phyloP scores from a whole-genome alignment of 2,329 filamentous ascomycete species.

The Verruconis gallopava region DNA sequence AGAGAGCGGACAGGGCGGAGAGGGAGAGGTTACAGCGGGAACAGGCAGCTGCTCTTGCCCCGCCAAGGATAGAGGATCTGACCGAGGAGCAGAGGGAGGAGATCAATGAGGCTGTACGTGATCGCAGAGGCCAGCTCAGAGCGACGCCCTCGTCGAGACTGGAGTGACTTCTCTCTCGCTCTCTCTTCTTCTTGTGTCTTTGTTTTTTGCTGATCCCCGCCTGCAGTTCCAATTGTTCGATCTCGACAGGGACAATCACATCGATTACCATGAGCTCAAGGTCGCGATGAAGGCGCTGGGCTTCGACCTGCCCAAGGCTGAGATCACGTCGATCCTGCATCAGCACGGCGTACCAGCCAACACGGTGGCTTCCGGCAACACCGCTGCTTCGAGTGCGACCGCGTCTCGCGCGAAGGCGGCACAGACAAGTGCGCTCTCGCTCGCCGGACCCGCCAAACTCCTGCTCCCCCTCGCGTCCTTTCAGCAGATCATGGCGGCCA shows the following conservation, averaged over 20 bases:
- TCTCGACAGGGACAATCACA: slow-evolving; percentile 82
- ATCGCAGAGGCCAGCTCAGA: no score
- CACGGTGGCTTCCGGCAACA: slow-evolving; percentile 1
- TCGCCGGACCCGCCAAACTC: slow-evolving; percentile 44
- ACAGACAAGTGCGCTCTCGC: slow-evolving; percentile 17
- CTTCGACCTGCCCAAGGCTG: slow-evolving; percentile 77
- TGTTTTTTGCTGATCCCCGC: no score
- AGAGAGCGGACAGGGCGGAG: slow-evolving; percentile 23
- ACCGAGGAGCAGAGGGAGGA: slow-evolving; percentile 86
- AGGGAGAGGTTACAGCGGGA: slow-evolving; percentile 29
- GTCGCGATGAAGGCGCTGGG: slow-evolving; percentile 92
- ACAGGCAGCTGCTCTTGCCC: slow-evolving; percentile 30
- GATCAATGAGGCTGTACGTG: slow-evolving; percentile 78
- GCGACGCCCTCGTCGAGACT: no score
- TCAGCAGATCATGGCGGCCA: slow-evolving; percentile 51
- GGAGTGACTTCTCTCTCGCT: no score
- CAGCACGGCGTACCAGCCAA: slow-evolving; percentile 46
- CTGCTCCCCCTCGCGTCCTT: slow-evolving; percentile 62
- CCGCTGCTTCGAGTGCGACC: slow-evolving; percentile 1
- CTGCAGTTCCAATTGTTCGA: slow-evolving; percentile 88
- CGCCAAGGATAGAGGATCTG: slow-evolving; percentile 33
- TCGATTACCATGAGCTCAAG: slow-evolving; percentile 97
- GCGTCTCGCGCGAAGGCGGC: slow-evolving; percentile 1
- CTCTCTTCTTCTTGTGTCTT: not conserved
- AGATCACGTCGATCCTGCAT: slow-evolving; percentile 70